These are phyloP conservation scores for Recurvomyces mirabilis DNA, from an alignment of 495 filamentous ascomycete species.

Conservation along the genomic window DNA sequence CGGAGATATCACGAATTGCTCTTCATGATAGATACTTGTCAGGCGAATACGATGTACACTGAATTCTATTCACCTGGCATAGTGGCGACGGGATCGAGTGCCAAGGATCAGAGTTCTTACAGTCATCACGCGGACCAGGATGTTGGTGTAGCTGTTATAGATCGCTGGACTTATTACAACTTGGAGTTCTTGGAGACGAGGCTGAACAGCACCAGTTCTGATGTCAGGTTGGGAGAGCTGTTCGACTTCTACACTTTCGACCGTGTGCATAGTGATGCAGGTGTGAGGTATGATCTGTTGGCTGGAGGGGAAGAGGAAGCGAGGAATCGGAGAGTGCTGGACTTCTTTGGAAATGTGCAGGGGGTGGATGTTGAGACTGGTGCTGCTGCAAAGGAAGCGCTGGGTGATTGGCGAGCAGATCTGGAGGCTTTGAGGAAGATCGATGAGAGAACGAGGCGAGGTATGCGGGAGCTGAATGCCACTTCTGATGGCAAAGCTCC, in stretches of 20 bases:
- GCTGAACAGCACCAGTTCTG: conserved; percentile 67
- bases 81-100: conserved; percentile 85
- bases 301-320: conserved; percentile 61
- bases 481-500: background rate
- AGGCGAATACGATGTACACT: conserved; percentile 97
- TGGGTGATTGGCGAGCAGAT: conserved; percentile 55
- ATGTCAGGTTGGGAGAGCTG: conserved; percentile 79
- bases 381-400: background rate
- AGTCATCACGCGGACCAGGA: conserved; percentile 97
- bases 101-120: conserved; percentile 88
- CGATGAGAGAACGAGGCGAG: conserved; percentile 30
- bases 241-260: conserved; percentile 91
- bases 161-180: conserved; percentile 97
- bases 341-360: conserved; percentile 98
- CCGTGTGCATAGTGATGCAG: conserved; percentile 86
- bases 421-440: conserved; percentile 47
- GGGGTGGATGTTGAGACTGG: conserved; percentile 77
- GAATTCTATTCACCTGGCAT: conserved; percentile 97
- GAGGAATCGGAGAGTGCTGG: conserved; percentile 68
- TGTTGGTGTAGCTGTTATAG: conserved; percentile 94
- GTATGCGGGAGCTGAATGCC: conserved; percentile 35
- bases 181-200: conserved; percentile 92
- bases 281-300: conserved; percentile 91
- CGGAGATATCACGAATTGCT: conserved; percentile 88
- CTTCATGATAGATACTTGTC: conserved; percentile 99